These are phyloP conservation scores for Croton laevigatus DNA, from an alignment of 441 rosid species.

Conservation along the genomic window DNA sequence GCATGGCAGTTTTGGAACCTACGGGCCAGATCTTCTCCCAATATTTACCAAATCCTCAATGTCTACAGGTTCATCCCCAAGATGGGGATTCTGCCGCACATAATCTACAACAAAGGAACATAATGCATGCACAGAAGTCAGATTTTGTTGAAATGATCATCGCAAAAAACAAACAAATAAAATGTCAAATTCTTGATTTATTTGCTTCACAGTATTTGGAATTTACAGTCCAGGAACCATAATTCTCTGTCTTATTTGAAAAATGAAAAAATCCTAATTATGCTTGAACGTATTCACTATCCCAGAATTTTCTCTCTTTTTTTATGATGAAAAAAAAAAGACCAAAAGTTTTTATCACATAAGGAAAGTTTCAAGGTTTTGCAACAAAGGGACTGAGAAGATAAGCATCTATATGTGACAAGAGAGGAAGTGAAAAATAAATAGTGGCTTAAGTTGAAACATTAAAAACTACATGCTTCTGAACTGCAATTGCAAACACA, in stretches of 20 bases:
- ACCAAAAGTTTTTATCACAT: not conserved
- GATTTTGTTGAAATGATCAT: constrained; percentile 2
- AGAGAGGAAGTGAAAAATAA: not conserved
- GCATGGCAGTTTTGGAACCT: constrained; percentile 33
- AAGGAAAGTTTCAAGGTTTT: not conserved
- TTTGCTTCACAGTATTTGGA: constrained; percentile 1
- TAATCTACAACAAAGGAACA: constrained; percentile 49
- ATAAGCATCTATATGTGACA: not conserved
- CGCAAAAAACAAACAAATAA: not conserved
- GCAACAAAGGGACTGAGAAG: not conserved
- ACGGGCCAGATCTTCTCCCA: constrained; percentile 83
- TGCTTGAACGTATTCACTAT: not conserved
- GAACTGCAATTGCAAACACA: not conserved
- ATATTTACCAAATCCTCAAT: constrained; percentile 90
- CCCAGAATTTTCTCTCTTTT: not conserved
- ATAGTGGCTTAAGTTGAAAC: not conserved
- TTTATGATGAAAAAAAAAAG: not conserved
- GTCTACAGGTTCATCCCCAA: constrained; percentile 90
- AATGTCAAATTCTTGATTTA: not conserved
- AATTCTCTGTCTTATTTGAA: not conserved
- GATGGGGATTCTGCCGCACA: constrained; percentile 63
- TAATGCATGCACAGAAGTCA: constrained; percentile 8
- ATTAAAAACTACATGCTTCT: not conserved
- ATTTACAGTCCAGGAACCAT: constrained; percentile 8
- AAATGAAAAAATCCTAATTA: constrained; percentile 2